phyloP scores from a whole-genome alignment of 2,329 filamentous ascomycete genomes.

The Phaeomoniella chlamydospora region DNA sequence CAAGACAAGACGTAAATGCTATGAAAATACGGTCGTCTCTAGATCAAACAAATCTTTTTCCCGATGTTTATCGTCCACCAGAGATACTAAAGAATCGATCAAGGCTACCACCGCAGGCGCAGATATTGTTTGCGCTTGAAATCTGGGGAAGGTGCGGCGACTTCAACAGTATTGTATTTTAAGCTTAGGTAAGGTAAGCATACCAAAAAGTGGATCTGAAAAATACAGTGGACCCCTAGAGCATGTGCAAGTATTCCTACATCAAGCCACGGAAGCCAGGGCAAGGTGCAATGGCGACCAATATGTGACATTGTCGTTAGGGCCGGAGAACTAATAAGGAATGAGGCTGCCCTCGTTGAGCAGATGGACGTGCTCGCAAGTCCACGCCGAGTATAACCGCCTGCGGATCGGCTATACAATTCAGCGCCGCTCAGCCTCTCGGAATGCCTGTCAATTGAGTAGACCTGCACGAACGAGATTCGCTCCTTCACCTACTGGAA shows the following conservation, averaged over 20 bases:
- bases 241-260: too few relatives aligned
- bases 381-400: background rate
- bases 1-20: background rate
- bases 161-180: background rate
- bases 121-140: too few relatives aligned
- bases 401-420: background rate
- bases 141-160: background rate
- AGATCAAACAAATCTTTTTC: too few relatives aligned
- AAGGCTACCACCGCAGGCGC: too few relatives aligned
- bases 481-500: constrained; percentile 88
- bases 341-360: background rate
- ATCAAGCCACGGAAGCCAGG: too few relatives aligned
- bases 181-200: background rate
- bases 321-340: too few relatives aligned
- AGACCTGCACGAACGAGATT: constrained; percentile 65
- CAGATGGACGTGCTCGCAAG: background rate
- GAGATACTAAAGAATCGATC: too few relatives aligned
- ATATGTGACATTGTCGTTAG: background rate
- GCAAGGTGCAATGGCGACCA: background rate
- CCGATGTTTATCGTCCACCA: too few relatives aligned
- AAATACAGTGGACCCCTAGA: too few relatives aligned
- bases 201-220: too few relatives aligned
- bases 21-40: too few relatives aligned
- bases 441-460: background rate
- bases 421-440: background rate